Base-by-base conservation (phyloP, 306 rosid species). In the Hippophae rhamnoides region DNA sequence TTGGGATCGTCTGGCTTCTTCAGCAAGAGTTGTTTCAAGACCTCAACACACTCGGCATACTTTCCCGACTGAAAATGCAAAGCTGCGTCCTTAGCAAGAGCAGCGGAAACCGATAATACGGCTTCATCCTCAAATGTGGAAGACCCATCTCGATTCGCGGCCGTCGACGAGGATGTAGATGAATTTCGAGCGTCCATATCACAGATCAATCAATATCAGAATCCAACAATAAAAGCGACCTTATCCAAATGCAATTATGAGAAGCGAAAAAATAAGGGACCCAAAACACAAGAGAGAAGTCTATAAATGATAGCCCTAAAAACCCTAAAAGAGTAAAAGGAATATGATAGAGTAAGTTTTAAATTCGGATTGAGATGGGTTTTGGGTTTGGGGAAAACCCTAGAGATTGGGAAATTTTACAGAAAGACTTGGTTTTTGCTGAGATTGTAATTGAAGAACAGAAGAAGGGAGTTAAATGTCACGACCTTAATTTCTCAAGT, bases 1-100 rank as follows among this genome's bases (percentile, higher is more conserved):
- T 93, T 93, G 47, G 89, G 97, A 86, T 93, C 99, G 68, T 74
- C 69, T 43, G 79, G 79, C 64, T 93, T 93, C 87, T 78, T 75
- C 54, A 54, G 84, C 72, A 78, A 63, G 65, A 89, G 87, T 85
- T 93, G 86, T 68, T 76, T 56, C 82, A 93, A 75, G 13, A 85
- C 85, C 47, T 83, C 82, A 13, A 70, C 79, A 56, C 97, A 88
- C 63, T 83, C 90, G 27, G 74, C 78, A 72, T 82, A 88, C 84
- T 86, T 93, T 42, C 82, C 84, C 5, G 94, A 81, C 77, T 88
- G 99, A 62, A 86, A 93, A 70, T 78, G 90, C 86, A 75, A 63
- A 38, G 82, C 82, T 9, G 99, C 99, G 8, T 93, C 97, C 78
- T 84, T 87, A 42, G 97, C 81, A 5, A 82, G 80, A 5, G 83